Base-by-base conservation (phyloP, 129 eudicot genomes). In the Arctium minus region DNA sequence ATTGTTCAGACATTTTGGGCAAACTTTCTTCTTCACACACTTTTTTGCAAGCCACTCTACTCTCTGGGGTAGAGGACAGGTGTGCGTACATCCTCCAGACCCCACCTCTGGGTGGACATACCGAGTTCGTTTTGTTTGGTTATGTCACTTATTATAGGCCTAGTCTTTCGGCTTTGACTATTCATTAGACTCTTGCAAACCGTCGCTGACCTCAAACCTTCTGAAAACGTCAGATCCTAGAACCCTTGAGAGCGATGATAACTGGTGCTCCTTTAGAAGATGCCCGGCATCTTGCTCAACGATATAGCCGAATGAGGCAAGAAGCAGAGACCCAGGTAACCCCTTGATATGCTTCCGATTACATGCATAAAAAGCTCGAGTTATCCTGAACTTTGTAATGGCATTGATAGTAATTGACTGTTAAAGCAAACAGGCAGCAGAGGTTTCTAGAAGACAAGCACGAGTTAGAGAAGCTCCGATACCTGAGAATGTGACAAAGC, bases 231-330 rank as follows among this genome's bases (percentile, higher is more conserved):
- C 85, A 96, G 99, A 88, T 96, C 11, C 70, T 96, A 80, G 99
- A 96, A 90, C 99, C 99, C 12, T 87, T 96, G 87, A 90, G 97
- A 78, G 92, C 97, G 76, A 96, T 96, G 97, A 87, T 88, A 78
- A 50, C 35, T 37, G 98, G 99, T 73, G 90, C 98, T 77, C 99
- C 99, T 33, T 80, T 96, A 77, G 99, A 96, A 85, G 99, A 96
- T 85, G 99, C 99, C n/a, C 96, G 98, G 8, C 99, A 96, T 89
- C 98, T 96, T 86, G 99, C 97, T 75, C 98, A 96, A 77, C 91
- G 98, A 32, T 96, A 96, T 80, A 96, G 98, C 87, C 88, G 90
- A 82, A 90, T 96, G 99, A 92, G 99, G 85, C 99, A 93, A 89
- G 99, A 96, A 86, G 99, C 99, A 40, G 99, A 96, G 88, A 80